phyloP scores from a whole-genome alignment of 305 asterid genomes.

The Coffea humblotiana region DNA sequence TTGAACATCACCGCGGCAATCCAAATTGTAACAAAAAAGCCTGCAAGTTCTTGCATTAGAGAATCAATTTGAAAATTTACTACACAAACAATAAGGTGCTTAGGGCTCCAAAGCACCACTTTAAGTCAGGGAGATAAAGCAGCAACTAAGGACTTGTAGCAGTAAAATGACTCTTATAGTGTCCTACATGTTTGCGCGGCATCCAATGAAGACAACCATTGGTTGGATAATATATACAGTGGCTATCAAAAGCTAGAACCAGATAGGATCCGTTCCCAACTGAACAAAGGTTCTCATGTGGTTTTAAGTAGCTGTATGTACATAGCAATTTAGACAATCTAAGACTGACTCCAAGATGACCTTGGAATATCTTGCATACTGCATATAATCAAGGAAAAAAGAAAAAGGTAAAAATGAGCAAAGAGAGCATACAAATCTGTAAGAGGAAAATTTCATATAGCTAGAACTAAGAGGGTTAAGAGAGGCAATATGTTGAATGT shows the following conservation, averaged over 20 bases:
- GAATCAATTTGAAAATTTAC: neutral
- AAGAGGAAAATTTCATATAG: no score
- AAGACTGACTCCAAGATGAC: neutral
- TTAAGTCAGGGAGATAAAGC: no score
- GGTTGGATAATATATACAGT: neutral
- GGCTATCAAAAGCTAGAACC: neutral
- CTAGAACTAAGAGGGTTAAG: no score
- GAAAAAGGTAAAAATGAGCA: neutral
- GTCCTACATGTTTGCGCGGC: no score
- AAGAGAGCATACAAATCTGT: no score
- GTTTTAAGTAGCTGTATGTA: neutral
- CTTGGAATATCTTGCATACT: neutral
- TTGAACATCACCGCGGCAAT: constrained; percentile 75
- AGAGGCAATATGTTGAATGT: no score
- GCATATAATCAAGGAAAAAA: neutral
- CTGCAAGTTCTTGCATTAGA: constrained; percentile 10
- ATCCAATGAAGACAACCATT: neutral
- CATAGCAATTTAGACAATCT: neutral
- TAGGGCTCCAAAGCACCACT: neutral
- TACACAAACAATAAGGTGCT: neutral
- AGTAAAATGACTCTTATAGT: no score
- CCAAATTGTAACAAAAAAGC: constrained; percentile 67
- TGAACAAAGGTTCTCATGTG: neutral
- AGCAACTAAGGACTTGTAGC: no score
- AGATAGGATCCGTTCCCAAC: neutral